phyloP scores from a whole-genome alignment of 352 stramenopile species.

The Phytophthora chlamydospora region DNA sequence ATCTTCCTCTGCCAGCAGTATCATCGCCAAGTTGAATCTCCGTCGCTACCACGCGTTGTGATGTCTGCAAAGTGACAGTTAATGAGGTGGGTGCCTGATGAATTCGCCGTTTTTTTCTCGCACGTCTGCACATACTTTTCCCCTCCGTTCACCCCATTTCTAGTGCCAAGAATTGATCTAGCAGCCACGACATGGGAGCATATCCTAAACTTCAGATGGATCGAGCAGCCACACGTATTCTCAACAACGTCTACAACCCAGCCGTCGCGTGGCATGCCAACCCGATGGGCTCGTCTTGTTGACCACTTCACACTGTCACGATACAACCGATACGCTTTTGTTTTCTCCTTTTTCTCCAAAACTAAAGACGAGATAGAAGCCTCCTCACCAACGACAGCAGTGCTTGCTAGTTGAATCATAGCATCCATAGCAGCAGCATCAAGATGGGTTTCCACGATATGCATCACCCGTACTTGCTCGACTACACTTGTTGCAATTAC shows the following conservation, averaged over 20 bases:
- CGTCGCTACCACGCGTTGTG: too few species aligned
- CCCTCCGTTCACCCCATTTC: neutral
- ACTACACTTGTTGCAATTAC: neutral
- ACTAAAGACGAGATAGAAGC: neutral
- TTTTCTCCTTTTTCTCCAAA: constrained; percentile 6
- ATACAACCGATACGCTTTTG: constrained; percentile 1
- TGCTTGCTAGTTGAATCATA: constrained; percentile 3
- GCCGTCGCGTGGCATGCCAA: neutral
- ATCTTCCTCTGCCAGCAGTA: too few species aligned
- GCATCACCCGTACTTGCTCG: neutral
- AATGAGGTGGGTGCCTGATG: too few species aligned
- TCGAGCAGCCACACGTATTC: neutral
- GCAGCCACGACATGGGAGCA: constrained; percentile 3
- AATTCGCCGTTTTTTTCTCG: constrained; percentile 11
- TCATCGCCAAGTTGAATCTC: too few species aligned
- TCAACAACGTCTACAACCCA: neutral
- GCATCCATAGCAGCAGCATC: neutral
- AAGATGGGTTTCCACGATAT: constrained; percentile 15
- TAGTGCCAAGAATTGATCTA: constrained; percentile 1
- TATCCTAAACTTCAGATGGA: constrained; percentile 12
- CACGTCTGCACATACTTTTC: constrained; percentile 7
- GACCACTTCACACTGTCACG: constrained; percentile 9
- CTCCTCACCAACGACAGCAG: neutral
- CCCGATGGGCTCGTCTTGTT: neutral
- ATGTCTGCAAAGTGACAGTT: too few species aligned